Evolutionary conservation across 2,329 filamentous ascomycete species (phyloP).

Genomic region (Westerdykella aurantiaca): DNA sequence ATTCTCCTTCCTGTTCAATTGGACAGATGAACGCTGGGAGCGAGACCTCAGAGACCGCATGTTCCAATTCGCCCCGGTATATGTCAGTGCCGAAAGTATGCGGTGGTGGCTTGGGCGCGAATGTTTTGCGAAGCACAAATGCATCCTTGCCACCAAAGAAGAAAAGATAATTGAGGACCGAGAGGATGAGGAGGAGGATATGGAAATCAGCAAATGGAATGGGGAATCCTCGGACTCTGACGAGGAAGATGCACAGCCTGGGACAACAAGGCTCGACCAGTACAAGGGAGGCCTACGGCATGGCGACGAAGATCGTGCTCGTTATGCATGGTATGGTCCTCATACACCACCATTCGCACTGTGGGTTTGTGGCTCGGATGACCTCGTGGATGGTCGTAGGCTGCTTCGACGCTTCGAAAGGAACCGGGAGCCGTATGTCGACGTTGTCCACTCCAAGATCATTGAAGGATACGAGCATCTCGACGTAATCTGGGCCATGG

Average conservation of each 20-base stretch:
- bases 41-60: slow-evolving; percentile 69
- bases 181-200: slow-evolving; percentile 38
- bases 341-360: slow-evolving; percentile 76
- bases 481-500: slow-evolving; percentile 93
- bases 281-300: not conserved
- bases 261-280: slow-evolving; percentile 1
- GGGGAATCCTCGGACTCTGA: slow-evolving; percentile 5
- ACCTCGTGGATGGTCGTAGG: slow-evolving; percentile 74
- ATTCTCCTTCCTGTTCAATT: slow-evolving; percentile 84
- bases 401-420: slow-evolving; percentile 68
- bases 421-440: slow-evolving; percentile 74
- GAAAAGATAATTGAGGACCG: slow-evolving; percentile 58
- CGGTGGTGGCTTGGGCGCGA: slow-evolving; percentile 90
- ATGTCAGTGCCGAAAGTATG: slow-evolving; percentile 85
- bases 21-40: slow-evolving; percentile 83
- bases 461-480: slow-evolving; percentile 84
- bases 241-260: slow-evolving; percentile 7
- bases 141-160: slow-evolving; percentile 75
- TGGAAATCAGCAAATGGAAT: not conserved
- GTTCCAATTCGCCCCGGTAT: slow-evolving; percentile 90
- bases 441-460: slow-evolving; percentile 73
- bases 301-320: slow-evolving; percentile 40
- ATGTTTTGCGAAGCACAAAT: slow-evolving; percentile 79
- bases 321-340: slow-evolving; percentile 72
- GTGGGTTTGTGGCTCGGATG: slow-evolving; percentile 79